phyloP scores from a whole-genome alignment of 345 rosid genomes.

The Clarkia xantiana region DNA sequence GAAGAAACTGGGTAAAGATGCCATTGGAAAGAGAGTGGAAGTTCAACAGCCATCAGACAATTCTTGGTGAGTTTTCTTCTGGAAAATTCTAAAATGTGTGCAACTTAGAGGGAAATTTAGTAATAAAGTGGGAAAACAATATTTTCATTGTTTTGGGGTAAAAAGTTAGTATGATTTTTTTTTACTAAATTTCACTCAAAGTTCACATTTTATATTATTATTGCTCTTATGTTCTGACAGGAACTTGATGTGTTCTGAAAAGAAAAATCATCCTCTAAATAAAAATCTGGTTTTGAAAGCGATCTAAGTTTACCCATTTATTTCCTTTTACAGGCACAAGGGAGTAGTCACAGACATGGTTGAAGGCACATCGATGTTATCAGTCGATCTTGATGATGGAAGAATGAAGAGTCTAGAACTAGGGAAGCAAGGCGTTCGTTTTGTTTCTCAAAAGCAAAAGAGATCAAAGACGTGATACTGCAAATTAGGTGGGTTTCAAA shows the following conservation, averaged over 20 bases:
- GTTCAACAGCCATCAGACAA: slow-evolving; percentile 75
- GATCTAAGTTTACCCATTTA: not conserved
- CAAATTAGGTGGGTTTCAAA: not conserved
- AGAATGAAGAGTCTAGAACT: slow-evolving; percentile 59
- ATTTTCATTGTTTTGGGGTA: not conserved
- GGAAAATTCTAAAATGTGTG: too few species aligned
- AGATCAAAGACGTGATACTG: slow-evolving; percentile 33
- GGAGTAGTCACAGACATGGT: slow-evolving; percentile 52
- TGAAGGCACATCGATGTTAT: slow-evolving; percentile 46
- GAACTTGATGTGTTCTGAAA: too few species aligned
- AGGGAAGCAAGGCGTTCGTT: slow-evolving; percentile 80
- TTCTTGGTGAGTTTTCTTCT: slow-evolving; percentile 49
- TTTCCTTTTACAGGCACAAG: slow-evolving; percentile 50
- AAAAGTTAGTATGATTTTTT: not conserved
- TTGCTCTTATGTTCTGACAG: too few species aligned
- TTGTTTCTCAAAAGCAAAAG: slow-evolving; percentile 83
- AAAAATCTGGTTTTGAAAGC: too few species aligned
- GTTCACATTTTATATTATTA: too few species aligned
- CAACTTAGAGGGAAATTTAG: not conserved
- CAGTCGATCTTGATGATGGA: slow-evolving; percentile 66
- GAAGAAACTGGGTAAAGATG: slow-evolving; percentile 84
- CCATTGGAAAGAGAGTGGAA: slow-evolving; percentile 81
- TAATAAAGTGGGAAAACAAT: too few species aligned
- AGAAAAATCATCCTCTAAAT: too few species aligned
- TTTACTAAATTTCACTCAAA: too few species aligned